Evolutionary conservation across 225 moss, liverwort and hornwort species (phyloP), one percentile per base, ranked within the genome.

Genomic region (Antitrichia curtipendula): DNA sequence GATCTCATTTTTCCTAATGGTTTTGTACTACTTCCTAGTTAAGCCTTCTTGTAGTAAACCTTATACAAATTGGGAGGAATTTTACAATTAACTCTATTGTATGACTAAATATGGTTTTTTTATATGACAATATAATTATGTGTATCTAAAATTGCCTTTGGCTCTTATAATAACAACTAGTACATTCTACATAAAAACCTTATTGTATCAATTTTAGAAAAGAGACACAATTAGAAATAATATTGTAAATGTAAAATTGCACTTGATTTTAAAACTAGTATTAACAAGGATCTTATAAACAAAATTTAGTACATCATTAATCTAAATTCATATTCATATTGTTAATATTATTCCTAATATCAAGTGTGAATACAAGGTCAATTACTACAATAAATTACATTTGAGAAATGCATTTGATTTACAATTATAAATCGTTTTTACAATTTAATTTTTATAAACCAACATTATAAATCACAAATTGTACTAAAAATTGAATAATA

Each of bases 91-190:
- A 47, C 11, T 9, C 11, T 47, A 47, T 47, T n/a, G 3, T 10
- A 25, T 78, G 9, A 38, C 3, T 24, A 27, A n/a, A 54, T 1
- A 77, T 54, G 3, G n/a, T 9, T 25, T 56, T 56, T 38, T 38
- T 3, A 4, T 38, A 27, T 38, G 27, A 17, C 3, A 3, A 10
- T 54, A 16, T 25, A 56, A 27, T n/a, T 38, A 16, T 2, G 3
- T n/a, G 7, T 16, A 10, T 1, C 3, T 3, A 16, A 76, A 77
- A 54, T 7, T 0, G 0, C 0, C 5, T 0, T 38, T 10, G 5
- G 12, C 25, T 78, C 3, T 52, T 0, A 17, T 52, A 9, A 23
- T 15, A 27, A 10, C 2, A 54, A 16, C 3, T 2, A 25, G 0
- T 38, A 9, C 36, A 22, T n/a, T 15, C 2, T 36, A 23, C 5